phyloP scores from a whole-genome alignment of 345 rosid species.

The Trapa incisa region DNA sequence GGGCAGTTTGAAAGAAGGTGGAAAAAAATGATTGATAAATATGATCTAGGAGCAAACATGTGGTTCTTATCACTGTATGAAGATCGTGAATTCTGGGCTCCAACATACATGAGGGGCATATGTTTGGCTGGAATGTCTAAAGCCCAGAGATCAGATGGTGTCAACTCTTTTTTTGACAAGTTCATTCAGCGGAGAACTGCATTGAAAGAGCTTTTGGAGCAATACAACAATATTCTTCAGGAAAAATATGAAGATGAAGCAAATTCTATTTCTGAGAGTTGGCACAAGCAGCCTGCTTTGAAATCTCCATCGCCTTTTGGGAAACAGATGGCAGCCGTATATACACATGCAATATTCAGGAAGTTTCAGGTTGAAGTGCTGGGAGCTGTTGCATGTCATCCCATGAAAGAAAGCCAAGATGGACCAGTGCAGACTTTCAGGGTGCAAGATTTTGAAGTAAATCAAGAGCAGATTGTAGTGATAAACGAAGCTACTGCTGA shows the following conservation, averaged over 20 bases:
- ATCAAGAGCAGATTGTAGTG: conserved; percentile 10
- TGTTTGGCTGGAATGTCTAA: conserved; percentile 3
- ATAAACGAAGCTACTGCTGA: conserved; percentile 1
- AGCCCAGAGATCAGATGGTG: conserved; percentile 2
- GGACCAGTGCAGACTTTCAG: conserved; percentile 1
- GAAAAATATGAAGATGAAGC: conserved; percentile 6
- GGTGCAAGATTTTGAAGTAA: conserved; percentile 9
- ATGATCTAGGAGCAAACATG: neutral
- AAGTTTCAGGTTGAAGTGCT: conserved; percentile 5
- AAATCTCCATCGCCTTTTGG: conserved; percentile 4
- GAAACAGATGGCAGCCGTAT: conserved; percentile 5
- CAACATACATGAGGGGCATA: conserved; percentile 7
- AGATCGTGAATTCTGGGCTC: conserved; percentile 2
- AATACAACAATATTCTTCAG: neutral
- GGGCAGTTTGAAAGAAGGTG: conserved; percentile 6
- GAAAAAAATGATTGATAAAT: conserved; percentile 6
- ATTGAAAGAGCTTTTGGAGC: conserved; percentile 3
- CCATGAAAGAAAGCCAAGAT: conserved; percentile 6
- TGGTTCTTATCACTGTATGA: conserved; percentile 4
- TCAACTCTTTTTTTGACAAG: conserved; percentile 3
- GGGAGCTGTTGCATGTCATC: conserved; percentile 9
- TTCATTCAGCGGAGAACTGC: conserved; percentile 4
- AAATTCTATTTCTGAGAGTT: conserved; percentile 1
- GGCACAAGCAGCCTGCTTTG: conserved; percentile 3
- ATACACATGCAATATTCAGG: conserved; percentile 6